Evolutionary conservation across 148 eudicot species (phyloP).

Genomic region (Silene latifolia): DNA sequence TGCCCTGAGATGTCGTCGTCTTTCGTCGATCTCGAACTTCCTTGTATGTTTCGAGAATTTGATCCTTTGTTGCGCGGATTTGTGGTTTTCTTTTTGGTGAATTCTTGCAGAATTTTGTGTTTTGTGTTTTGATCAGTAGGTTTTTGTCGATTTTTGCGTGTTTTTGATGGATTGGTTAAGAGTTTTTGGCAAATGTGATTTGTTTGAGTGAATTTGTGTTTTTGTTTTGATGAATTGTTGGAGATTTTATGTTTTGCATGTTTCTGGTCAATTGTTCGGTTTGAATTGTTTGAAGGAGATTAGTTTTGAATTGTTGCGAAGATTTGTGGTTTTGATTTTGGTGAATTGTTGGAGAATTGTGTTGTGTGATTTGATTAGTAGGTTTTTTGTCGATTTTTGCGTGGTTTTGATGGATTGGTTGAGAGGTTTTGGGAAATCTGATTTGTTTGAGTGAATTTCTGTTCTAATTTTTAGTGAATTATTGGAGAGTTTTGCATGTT

Average conservation of each 20-base stretch:
- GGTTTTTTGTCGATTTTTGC: too few species aligned
- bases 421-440: not conserved
- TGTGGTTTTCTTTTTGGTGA: not conserved
- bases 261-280: not conserved
- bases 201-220: not conserved
- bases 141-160: not conserved
- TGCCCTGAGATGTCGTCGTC: slow-evolving; percentile 75
- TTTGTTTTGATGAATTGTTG: not conserved
- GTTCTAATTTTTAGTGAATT: not conserved
- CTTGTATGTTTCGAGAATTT: slow-evolving; percentile 33
- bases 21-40: slow-evolving; percentile 83
- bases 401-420: slow-evolving; percentile 3
- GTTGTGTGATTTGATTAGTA: too few species aligned
- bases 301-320: not conserved
- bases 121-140: not conserved
- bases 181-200: not conserved
- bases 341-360: not conserved
- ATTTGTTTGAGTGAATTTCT: not conserved
- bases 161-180: not conserved
- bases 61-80: not conserved
- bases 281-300: not conserved
- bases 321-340: too few species aligned
- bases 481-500: not conserved
- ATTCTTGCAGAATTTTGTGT: not conserved
- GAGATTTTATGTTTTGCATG: not conserved